phyloP scores from a whole-genome alignment of 1,284 basidiomycete genomes.

The Naganishia liquefaciens region DNA sequence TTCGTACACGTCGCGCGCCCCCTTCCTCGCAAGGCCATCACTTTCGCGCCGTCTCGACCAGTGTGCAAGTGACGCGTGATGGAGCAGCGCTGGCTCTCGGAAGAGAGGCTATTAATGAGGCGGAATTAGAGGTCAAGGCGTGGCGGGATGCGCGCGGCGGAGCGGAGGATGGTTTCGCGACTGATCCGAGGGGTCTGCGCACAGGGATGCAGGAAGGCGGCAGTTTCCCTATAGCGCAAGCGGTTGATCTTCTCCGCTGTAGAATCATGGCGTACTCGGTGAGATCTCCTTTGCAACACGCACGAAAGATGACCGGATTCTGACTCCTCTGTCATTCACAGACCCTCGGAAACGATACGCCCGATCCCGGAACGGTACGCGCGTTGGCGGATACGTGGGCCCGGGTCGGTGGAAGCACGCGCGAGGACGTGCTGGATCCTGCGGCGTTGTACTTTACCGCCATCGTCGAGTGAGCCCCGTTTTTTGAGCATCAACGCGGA shows the following conservation, averaged over 20 bases:
- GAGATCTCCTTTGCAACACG: slow-evolving; percentile 33
- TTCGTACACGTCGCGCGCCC: background rate
- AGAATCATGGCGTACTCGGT: slow-evolving; percentile 50
- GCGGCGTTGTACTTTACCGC: slow-evolving; percentile 85
- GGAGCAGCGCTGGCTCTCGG: slow-evolving; percentile 59
- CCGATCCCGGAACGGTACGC: slow-evolving; percentile 34
- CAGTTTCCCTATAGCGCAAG: slow-evolving; percentile 47
- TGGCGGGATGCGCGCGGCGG: slow-evolving; percentile 71
- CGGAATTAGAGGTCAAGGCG: slow-evolving; percentile 81
- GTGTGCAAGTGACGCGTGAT: slow-evolving; percentile 9
- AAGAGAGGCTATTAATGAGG: slow-evolving; percentile 86
- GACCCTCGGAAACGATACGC: slow-evolving; percentile 45
- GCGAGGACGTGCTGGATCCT: slow-evolving; percentile 62
- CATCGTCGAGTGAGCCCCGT: slow-evolving; percentile 74
- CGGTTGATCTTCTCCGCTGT: slow-evolving; percentile 47
- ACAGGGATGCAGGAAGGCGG: slow-evolving; percentile 10
- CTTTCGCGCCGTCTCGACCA: slow-evolving; percentile 14
- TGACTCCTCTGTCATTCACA: too few species aligned
- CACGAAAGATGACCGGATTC: background rate
- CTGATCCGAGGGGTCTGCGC: slow-evolving; percentile 41
- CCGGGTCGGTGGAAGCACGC: slow-evolving; percentile 45
- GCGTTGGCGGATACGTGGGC: slow-evolving; percentile 39
- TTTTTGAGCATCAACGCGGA: background rate
- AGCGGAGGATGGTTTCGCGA: slow-evolving; percentile 36
- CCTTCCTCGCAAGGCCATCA: background rate